phyloP scores from a whole-genome alignment of 2,329 filamentous ascomycete genomes.

The Bipolaris oryzae region DNA sequence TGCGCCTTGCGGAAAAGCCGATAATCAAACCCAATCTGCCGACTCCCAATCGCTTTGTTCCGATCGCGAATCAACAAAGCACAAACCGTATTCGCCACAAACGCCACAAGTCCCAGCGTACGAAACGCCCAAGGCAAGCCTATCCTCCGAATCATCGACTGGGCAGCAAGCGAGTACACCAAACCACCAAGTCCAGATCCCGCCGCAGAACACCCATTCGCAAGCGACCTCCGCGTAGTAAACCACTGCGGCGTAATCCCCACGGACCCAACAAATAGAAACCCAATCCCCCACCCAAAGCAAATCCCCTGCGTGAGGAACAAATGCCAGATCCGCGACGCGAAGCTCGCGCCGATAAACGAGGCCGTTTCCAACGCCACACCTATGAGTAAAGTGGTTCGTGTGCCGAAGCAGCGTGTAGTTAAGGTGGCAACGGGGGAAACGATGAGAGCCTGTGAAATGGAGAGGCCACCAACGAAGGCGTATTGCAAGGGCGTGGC shows the following conservation, averaged over 20 bases:
- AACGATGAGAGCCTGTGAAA: slow-evolving; percentile 69
- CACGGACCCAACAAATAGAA: slow-evolving; percentile 73
- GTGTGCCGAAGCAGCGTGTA: slow-evolving; percentile 67
- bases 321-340: slow-evolving; percentile 73
- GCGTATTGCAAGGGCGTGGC: slow-evolving; percentile 72
- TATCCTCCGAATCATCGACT: slow-evolving; percentile 69
- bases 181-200: slow-evolving; percentile 78
- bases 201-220: slow-evolving; percentile 70
- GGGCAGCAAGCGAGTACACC: slow-evolving; percentile 69
- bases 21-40: slow-evolving; percentile 66
- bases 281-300: slow-evolving; percentile 80
- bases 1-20: slow-evolving; percentile 65
- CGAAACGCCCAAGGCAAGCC: slow-evolving; percentile 71
- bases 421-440: slow-evolving; percentile 70
- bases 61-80: slow-evolving; percentile 70
- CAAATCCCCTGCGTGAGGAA: slow-evolving; percentile 75
- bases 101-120: slow-evolving; percentile 67
- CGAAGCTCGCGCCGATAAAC: slow-evolving; percentile 74
- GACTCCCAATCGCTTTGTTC: slow-evolving; percentile 72
- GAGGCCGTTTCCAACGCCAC: slow-evolving; percentile 67
- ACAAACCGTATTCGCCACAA: slow-evolving; percentile 67
- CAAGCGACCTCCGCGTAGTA: slow-evolving; percentile 68
- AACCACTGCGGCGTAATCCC: slow-evolving; percentile 78
- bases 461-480: slow-evolving; percentile 75
- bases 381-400: slow-evolving; percentile 67